Conservation (phyloP, 768 basidiomycete genomes). For the Lactarius vividus region DNA sequence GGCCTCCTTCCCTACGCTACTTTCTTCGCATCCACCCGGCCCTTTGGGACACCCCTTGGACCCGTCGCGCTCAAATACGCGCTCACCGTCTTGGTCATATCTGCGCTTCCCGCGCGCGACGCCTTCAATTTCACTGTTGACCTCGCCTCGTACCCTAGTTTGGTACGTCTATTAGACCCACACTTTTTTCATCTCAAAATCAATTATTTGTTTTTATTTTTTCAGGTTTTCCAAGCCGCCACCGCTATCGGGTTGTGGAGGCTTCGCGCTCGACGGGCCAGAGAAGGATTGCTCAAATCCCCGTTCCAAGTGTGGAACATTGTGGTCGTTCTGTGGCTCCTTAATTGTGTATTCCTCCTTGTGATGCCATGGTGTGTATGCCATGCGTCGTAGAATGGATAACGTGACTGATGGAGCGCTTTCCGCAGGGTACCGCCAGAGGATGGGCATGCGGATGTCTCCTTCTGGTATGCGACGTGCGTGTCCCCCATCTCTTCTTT, state of each 20-base stretch:
- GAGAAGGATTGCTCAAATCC: constrained; percentile 29
- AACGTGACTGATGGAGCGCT: constrained; percentile 1
- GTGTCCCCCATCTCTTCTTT: neutral
- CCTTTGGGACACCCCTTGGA: constrained; percentile 48
- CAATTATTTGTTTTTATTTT: neutral
- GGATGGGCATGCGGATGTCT: constrained; percentile 34
- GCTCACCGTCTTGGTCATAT: constrained; percentile 42
- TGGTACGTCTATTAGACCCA: constrained; percentile 32
- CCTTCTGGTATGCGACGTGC: constrained; percentile 35
- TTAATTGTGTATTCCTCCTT: constrained; percentile 33
- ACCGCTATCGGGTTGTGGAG: constrained; percentile 36
- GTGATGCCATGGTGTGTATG: constrained; percentile 37
- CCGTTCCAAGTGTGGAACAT: constrained; percentile 30
- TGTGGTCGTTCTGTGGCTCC: constrained; percentile 30
- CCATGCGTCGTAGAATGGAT: neutral
- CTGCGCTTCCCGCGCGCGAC: constrained; percentile 37
- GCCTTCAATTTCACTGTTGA: constrained; percentile 42
- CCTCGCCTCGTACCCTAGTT: constrained; percentile 40
- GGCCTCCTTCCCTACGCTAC: constrained; percentile 48
- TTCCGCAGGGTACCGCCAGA: constrained; percentile 32
- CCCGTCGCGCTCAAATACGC: constrained; percentile 41
- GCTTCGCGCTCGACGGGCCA: constrained; percentile 32
- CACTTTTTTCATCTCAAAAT: constrained; percentile 4
- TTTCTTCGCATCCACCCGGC: constrained; percentile 48
- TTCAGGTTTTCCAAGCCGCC: constrained; percentile 32